Evolutionary conservation across 495 filamentous ascomycete species (phyloP), one percentile per base, ranked within the genome.

Genomic region (Podospora pseudocomata): DNA sequence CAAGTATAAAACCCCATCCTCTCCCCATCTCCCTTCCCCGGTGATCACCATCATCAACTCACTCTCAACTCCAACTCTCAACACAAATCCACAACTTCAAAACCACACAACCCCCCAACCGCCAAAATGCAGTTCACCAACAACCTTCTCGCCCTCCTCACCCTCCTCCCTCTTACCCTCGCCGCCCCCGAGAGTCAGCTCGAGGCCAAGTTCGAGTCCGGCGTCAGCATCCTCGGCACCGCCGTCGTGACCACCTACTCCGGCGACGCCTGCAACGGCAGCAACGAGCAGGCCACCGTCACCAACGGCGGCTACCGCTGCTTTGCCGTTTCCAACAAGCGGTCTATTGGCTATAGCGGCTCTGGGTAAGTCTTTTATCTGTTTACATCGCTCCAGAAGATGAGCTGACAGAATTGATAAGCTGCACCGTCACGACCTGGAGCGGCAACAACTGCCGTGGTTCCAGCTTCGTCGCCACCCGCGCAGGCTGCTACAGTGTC

Each of bases 281-380:
- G 7, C 64, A 59, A 58, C 56, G 7, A 66, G 20, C 55, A 44
- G 20, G 54, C 49, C 13, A 13, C 34, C 54, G 27, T 66, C 53
- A 66, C 64, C 26, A 60, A 60, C 55, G 64, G 64, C 64, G 64
- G 64, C 26, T 59, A 60, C 54, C 64, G 64, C 28, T 66, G 64
- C 54, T 59, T 59, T 16, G 23, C 64, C 26, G 64, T 66, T n/a
- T 58, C 19, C 55, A 39, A 60, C 64, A 59, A 66, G 54, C 54
- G 53, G 53, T 66, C 64, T 11, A 58, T 58, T 11, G 54, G 54
- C 19, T 15, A 32, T 6, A 66, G 54, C 19, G 64, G 64, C 58
- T 19, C n/a, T 13, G 54, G 26, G 64, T 66, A 66, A 60, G 26
- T 28, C 18, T 55, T n/a, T 0, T 1, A 23, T 23, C 23, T 23